Evolutionary conservation across 345 rosid species (phyloP).

Genomic region (Anacardium occidentale): DNA sequence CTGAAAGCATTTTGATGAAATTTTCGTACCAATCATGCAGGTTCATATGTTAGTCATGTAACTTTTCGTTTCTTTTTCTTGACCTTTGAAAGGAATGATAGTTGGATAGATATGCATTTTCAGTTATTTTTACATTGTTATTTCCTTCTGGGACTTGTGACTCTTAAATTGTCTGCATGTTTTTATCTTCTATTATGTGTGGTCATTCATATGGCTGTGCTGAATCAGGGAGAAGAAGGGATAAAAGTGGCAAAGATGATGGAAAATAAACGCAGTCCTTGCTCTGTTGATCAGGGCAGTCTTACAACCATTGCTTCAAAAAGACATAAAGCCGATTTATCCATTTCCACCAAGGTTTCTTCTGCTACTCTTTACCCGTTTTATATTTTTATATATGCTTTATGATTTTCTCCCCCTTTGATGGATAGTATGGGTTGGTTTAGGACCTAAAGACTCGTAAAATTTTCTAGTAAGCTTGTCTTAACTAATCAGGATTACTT

Average conservation of each 20-base stretch:
- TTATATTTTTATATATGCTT: background rate
- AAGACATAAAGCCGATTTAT: conserved; percentile 70
- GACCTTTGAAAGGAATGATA: background rate
- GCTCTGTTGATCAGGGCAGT: conserved; percentile 56
- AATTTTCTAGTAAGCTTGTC: background rate
- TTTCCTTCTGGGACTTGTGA: background rate
- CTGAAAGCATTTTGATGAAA: background rate
- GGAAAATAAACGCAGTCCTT: conserved; percentile 75
- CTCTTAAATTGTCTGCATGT: conserved; percentile 6
- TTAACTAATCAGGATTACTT: background rate
- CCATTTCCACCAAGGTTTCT: conserved; percentile 73
- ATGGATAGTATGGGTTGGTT: background rate
- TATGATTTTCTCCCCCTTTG: too few relatives aligned
- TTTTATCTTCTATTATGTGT: conserved; percentile 13
- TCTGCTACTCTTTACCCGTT: background rate
- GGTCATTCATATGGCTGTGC: conserved; percentile 19
- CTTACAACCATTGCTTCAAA: conserved; percentile 58
- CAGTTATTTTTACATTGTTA: conserved; percentile 2
- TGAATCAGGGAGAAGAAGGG: conserved; percentile 39
- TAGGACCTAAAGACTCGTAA: background rate
- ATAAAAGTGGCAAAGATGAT: conserved; percentile 53
- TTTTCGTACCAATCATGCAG: background rate
- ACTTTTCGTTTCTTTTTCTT: conserved; percentile 5
- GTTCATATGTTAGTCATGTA: background rate
- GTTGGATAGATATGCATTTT: background rate